phyloP scores from a whole-genome alignment of 2,329 filamentous ascomycete species.

The Xylariaceae sp. region DNA sequence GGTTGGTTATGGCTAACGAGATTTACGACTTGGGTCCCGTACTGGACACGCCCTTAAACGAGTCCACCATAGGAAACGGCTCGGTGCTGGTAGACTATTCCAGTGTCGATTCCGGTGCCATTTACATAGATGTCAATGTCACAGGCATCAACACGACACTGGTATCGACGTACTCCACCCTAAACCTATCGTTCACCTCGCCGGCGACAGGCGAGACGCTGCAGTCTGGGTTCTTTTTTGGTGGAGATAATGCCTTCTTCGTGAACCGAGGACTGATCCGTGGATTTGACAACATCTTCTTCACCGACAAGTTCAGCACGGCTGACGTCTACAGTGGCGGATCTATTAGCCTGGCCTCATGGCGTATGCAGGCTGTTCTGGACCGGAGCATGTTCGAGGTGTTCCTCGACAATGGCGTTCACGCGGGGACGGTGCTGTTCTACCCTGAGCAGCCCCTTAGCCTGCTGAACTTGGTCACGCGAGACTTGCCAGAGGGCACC shows the following conservation, averaged over 20 bases:
- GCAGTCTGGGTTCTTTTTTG: conserved; percentile 45
- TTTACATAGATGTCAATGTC: conserved; percentile 54
- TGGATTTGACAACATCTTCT: conserved; percentile 51
- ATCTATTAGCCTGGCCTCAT: conserved; percentile 8
- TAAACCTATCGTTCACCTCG: conserved; percentile 52
- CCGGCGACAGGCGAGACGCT: conserved; percentile 46
- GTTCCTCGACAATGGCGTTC: conserved; percentile 49
- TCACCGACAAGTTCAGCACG: conserved; percentile 48
- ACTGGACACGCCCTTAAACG: conserved; percentile 41
- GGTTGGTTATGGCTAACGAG: conserved; percentile 47
- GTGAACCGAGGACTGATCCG: conserved; percentile 45
- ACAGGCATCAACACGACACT: conserved; percentile 24
- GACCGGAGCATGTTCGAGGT: conserved; percentile 54
- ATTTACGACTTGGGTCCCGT: conserved; percentile 48
- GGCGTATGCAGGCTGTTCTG: conserved; percentile 43
- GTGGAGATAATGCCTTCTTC: conserved; percentile 47
- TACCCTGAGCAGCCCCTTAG: conserved; percentile 44
- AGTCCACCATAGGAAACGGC: conserved; percentile 44
- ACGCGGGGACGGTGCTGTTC: conserved; percentile 47
- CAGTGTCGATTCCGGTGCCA: conserved; percentile 43
- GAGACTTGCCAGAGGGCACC: conserved; percentile 33
- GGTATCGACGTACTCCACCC: conserved; percentile 26
- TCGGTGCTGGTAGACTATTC: conserved; percentile 49
- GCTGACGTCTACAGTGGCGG: conserved; percentile 23
- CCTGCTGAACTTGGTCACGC: conserved; percentile 31